Evolutionary conservation across 352 stramenopile species (phyloP).

Genomic region (Thalassiosira ordinaria): DNA sequence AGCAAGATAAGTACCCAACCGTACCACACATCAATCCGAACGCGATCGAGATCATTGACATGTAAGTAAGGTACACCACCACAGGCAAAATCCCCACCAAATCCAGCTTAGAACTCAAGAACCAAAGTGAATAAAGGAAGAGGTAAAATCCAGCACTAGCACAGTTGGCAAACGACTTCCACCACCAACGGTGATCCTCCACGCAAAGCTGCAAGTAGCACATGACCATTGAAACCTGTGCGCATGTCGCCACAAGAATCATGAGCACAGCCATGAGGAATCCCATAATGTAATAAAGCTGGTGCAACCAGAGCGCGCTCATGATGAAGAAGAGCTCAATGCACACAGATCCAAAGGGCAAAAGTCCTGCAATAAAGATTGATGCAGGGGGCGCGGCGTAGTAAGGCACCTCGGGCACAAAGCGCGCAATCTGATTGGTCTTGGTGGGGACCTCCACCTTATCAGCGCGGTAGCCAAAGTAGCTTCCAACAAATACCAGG

Average conservation of each 20-base stretch:
- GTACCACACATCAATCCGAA: constrained; percentile 96
- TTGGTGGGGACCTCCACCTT: constrained; percentile 86
- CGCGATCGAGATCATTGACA: constrained; percentile 96
- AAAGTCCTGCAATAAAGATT: constrained; percentile 95
- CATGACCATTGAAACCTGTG: constrained; percentile 99
- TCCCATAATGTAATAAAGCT: constrained; percentile 99
- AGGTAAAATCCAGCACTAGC: constrained; percentile 96
- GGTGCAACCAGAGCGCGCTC: constrained; percentile 97
- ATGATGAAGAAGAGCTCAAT: constrained; percentile 99
- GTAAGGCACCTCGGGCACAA: constrained; percentile 91
- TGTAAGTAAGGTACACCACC: constrained; percentile 98
- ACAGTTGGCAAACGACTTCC: constrained; percentile 93
- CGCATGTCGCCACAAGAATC: constrained; percentile 97
- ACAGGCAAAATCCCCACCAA: constrained; percentile 90
- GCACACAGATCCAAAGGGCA: constrained; percentile 99
- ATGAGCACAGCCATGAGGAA: constrained; percentile 98
- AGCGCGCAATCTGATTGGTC: constrained; percentile 88
- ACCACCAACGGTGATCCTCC: constrained; percentile 99
- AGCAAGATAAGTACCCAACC: constrained; percentile 95
- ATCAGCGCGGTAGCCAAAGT: constrained; percentile 92
- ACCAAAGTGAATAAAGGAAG: constrained; percentile 99
- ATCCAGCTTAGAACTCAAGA: constrained; percentile 95
- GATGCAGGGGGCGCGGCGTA: constrained; percentile 94
- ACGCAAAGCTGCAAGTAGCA: constrained; percentile 99
- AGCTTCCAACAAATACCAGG: constrained; percentile 98